These are phyloP conservation scores for Choricystis sp. DNA, from an alignment of 139 green algal genomes.

Conservation along the genomic window DNA sequence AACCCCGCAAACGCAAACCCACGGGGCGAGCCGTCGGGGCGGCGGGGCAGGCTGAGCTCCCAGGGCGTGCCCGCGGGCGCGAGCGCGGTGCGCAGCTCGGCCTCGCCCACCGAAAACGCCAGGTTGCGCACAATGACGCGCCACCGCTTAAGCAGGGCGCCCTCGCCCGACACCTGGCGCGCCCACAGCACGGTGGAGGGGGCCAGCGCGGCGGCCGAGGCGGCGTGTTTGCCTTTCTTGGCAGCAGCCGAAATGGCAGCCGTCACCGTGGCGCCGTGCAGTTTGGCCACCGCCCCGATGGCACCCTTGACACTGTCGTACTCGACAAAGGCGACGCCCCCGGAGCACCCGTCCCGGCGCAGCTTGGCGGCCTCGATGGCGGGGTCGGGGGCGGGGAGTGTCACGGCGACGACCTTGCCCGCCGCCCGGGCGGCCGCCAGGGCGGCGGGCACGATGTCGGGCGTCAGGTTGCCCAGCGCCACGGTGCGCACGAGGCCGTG, in stretches of 20 bases:
- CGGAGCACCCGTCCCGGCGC: conserved; percentile 56
- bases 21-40: conserved; percentile 28
- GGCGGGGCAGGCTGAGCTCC: conserved; percentile 48
- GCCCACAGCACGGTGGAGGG: conserved; percentile 15
- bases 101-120: conserved; percentile 63
- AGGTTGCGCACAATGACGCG: conserved; percentile 85
- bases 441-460: conserved; percentile 11
- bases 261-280: conserved; percentile 35
- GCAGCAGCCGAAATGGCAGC: neutral
- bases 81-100: conserved; percentile 23
- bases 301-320: conserved; percentile 56
- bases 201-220: neutral
- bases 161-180: conserved; percentile 59
- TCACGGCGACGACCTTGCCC: conserved; percentile 36
- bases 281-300: conserved; percentile 40
- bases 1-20: conserved; percentile 87
- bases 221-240: neutral
- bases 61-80: conserved; percentile 46
- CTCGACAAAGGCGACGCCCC: conserved; percentile 31
- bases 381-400: conserved; percentile 24
- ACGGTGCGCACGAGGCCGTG: conserved; percentile 54
- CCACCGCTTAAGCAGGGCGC: conserved; percentile 69
- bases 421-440: conserved; percentile 20
- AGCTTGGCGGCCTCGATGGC: conserved; percentile 32
- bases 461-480: conserved; percentile 46